These are phyloP conservation scores for Leucosporidium creatinivorum DNA, from an alignment of 768 basidiomycete genomes.

Conservation along the genomic window DNA sequence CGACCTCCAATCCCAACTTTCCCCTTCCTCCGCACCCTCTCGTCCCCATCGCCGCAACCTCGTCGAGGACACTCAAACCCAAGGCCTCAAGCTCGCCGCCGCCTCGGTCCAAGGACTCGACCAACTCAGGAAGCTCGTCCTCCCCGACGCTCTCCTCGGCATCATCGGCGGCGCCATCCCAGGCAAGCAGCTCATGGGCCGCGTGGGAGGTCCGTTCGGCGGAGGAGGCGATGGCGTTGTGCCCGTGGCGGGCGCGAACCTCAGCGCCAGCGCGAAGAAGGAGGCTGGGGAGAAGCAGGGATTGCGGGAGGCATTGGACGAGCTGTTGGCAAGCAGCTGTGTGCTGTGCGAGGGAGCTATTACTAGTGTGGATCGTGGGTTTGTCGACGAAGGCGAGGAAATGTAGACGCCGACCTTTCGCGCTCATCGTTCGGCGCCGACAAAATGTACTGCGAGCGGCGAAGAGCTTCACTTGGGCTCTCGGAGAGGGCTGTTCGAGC, in stretches of 20 bases:
- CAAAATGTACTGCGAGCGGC: too few relatives aligned
- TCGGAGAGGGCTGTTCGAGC: too few relatives aligned
- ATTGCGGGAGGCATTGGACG: slow-evolving; percentile 76
- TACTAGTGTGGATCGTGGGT: slow-evolving; percentile 75
- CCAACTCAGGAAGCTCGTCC: slow-evolving; percentile 77
- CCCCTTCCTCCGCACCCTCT: slow-evolving; percentile 45
- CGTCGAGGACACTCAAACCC: slow-evolving; percentile 18
- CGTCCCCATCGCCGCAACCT: slow-evolving; percentile 18
- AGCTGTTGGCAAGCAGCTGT: slow-evolving; percentile 78
- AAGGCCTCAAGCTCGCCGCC: slow-evolving; percentile 35
- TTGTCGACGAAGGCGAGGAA: slow-evolving; percentile 58
- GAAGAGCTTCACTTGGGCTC: too few relatives aligned
- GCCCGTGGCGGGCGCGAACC: slow-evolving; percentile 38
- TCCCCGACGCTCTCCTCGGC: slow-evolving; percentile 84
- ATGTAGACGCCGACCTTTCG: slow-evolving; percentile 10
- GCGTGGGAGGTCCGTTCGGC: slow-evolving; percentile 10
- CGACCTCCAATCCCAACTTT: slow-evolving; percentile 71
- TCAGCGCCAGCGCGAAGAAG: slow-evolving; percentile 54
- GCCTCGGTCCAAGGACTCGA: slow-evolving; percentile 47
- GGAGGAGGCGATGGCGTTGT: slow-evolving; percentile 46
- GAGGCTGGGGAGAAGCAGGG: slow-evolving; percentile 68
- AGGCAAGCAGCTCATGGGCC: slow-evolving; percentile 7
- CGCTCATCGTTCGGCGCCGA: too few relatives aligned
- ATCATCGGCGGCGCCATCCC: slow-evolving; percentile 53
- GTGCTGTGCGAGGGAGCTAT: slow-evolving; percentile 89